A percentile compares a stretch with the other conserved stretches of the same genome.
phyloP scores from a whole-genome alignment of 176 grass and related monocot species.

The Oryza meridionalis region DNA sequence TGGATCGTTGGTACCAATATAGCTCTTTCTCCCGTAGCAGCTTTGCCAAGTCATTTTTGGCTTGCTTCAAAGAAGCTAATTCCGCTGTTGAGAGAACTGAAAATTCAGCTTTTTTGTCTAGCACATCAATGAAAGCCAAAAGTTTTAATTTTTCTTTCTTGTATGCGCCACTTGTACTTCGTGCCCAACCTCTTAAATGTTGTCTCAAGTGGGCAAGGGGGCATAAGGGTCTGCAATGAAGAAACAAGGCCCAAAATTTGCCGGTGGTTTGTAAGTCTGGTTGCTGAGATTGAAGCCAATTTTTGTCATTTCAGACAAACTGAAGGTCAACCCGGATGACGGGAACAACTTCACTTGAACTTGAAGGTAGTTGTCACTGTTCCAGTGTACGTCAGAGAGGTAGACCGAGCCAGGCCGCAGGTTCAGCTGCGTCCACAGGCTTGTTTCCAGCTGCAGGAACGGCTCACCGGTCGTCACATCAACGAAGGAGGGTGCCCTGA shows the following conservation, averaged over 20 bases:
- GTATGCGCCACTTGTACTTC: too few relatives aligned
- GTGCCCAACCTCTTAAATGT: too few relatives aligned
- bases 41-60: too few relatives aligned
- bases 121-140: too few relatives aligned
- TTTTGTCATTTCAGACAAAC: slow-evolving; percentile 40
- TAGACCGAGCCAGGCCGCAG: slow-evolving; percentile 51
- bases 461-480: slow-evolving; percentile 39
- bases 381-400: slow-evolving; percentile 58
- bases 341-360: slow-evolving; percentile 69
- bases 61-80: too few relatives aligned
- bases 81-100: too few relatives aligned
- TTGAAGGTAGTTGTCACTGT: slow-evolving; percentile 52
- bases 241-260: slow-evolving; percentile 67
- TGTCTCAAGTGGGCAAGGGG: too few relatives aligned
- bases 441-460: slow-evolving; percentile 62
- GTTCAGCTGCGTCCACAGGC: slow-evolving; percentile 45
- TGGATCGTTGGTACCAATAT: too few relatives aligned
- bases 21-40: too few relatives aligned
- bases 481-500: slow-evolving; percentile 56
- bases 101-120: too few relatives aligned
- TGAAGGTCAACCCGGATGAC: slow-evolving; percentile 49
- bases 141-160: too few relatives aligned
- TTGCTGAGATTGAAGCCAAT: slow-evolving; percentile 62
- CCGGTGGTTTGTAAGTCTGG: slow-evolving; percentile 56
- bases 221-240: slow-evolving; percentile 52